Evolutionary conservation across 441 rosid species (phyloP), one percentile per base, ranked within the genome.

Genomic region (Brassica hybrid): DNA sequence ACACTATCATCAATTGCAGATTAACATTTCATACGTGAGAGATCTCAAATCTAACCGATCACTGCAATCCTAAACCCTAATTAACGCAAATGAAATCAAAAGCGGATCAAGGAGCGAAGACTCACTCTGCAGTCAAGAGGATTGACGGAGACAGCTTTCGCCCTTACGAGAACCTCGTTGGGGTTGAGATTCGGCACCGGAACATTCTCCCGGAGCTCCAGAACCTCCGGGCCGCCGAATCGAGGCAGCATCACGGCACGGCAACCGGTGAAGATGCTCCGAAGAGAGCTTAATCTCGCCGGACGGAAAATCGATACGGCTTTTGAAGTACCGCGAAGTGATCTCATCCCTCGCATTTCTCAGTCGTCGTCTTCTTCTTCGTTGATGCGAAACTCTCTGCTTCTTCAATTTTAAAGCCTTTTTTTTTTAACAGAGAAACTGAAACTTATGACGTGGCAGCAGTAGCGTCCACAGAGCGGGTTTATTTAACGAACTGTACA

Each of bases 131-230:
- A 17, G 8, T 54, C 59, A 7, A 54, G 59, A 54, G 59, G 59
- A 17, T 54, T 54, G 59, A 54, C 59, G 23, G 59, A 54, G 23
- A 54, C 59, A 54, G 59, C 59, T 17, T 54, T 54, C 59, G 59
- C 59, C 1, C 59, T 11, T 11, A 54, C 59, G 59, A 54, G 21
- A 17, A 54, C 59, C 59, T 54, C 59, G 59, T 54, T 54, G 5
- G 59, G 59, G 18, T 54, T 54, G 6, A 54, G 59, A 54, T 54
- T 54, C 59, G 59, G 59, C 4, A 54, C 59, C 59, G 59, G 59
- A 17, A 54, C 23, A 3, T 54, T 54, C 23, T 54, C 59, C 59
- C 59, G 59, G 59, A 54, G 59, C 59, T 54, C 59, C 10, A 54
- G 3, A 54, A 54, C 59, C 23, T 54, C 59, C 59, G 59, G 59